Base-by-base conservation (phyloP, 202 grass and related monocot species). In the Saccharum hybrid region DNA sequence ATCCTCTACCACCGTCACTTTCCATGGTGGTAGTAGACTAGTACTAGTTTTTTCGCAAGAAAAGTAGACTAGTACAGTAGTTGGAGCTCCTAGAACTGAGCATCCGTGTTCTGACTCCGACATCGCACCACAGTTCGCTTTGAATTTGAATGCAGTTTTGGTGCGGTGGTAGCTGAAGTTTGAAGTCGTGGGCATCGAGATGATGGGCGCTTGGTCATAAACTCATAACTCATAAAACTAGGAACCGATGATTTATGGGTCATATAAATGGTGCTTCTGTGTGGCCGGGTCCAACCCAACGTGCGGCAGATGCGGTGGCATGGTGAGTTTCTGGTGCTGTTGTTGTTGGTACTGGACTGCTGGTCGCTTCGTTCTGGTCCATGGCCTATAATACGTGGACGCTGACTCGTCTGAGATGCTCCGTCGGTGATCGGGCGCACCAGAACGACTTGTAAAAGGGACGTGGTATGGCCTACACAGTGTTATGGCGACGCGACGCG, bases 61-160 rank as follows among this genome's bases (percentile, higher is more conserved):
- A 42, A 42, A 42, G 10, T 43, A 43, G 9, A 12, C 42, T 12
- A 52, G 49, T 46, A 52, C 10, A 3, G 42, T 54, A 51, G 59
- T 38, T 78, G 66, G 61, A 79, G 26, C 75, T 86, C 49, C 31
- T 56, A 48, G 51, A 76, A 34, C n/a, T 26, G 21, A 68, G 57
- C 80, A 60, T 23, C 66, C 56, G 46, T 77, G 81, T 77, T 68
- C 75, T 83, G 39, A 76, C 76, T 40, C 5, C 14, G 16, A 3
- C 28, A 16, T 54, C 30, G 61, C 74, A 7, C 14, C 64, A 30
- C 49, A 59, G 78, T 23, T 36, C 26, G 13, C 63, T 80, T 60
- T 22, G 56, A 60, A 60, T 60, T 90, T 81, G 81, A 87, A 77
- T 31, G 57, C 76, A 81, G 21, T 72, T 67, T 84, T 77, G 88